A percentile compares a stretch with the other conserved stretches of the same genome.
phyloP scores from a whole-genome alignment of 805 yeast species.

The Cyberlindnera mycetangii region DNA sequence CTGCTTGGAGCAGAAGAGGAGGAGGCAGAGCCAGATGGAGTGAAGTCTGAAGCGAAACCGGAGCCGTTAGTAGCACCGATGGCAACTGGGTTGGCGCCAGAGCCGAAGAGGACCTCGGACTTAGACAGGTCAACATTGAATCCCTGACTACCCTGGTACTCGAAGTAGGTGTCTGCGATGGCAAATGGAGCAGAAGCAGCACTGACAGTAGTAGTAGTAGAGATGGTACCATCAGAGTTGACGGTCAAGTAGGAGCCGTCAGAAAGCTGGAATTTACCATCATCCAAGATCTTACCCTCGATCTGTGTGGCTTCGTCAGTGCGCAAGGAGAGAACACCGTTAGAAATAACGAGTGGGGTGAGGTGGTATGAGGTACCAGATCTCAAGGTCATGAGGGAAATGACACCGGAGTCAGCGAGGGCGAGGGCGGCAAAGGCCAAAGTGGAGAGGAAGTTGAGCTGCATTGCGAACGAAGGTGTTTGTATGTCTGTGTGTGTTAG shows the following conservation, averaged over 20 bases:
- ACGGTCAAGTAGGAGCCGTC: constrained; percentile 30
- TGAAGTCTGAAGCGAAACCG: constrained; percentile 23
- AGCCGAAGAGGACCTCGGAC: constrained; percentile 9
- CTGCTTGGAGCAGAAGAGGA: constrained; percentile 13
- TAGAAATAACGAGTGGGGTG: constrained; percentile 19
- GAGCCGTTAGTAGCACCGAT: constrained; percentile 15
- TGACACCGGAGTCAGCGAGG: constrained; percentile 35
- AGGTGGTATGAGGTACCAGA: constrained; percentile 35
- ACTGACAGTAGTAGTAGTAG: constrained; percentile 16
- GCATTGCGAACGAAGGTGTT: constrained; percentile 17
- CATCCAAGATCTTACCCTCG: constrained; percentile 27
- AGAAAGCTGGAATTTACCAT: constrained; percentile 29
- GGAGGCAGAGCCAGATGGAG: constrained; percentile 12
- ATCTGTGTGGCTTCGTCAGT: constrained; percentile 5
- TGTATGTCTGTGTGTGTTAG: not conserved
- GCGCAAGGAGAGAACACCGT: constrained; percentile 16
- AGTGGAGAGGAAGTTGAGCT: constrained; percentile 24
- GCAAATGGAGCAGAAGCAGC: constrained; percentile 38
- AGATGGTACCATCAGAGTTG: constrained; percentile 23
- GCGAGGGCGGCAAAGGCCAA: constrained; percentile 28
- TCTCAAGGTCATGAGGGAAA: constrained; percentile 31
- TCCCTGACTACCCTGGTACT: constrained; percentile 31
- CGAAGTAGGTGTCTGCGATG: constrained; percentile 35
- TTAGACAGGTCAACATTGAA: constrained; percentile 36
- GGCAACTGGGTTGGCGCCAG: constrained; percentile 11